Evolutionary conservation across 2,329 filamentous ascomycete genomes (phyloP), one percentile per base, ranked within the genome.

Genomic region (Colletotrichum orbiculare): DNA sequence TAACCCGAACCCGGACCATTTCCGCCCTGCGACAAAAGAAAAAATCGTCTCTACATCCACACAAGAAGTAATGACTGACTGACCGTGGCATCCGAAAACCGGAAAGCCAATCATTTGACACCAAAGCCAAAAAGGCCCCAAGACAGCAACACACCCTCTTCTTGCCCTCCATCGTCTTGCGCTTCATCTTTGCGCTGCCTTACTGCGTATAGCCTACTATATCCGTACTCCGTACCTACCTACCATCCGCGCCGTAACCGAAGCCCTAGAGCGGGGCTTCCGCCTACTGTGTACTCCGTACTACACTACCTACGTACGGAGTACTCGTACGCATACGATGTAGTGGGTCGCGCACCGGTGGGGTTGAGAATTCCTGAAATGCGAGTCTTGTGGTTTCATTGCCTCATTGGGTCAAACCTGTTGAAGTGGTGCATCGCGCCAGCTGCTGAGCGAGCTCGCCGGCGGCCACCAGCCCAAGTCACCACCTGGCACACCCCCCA

Each of bases 331-430:
- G 25, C 25, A 25, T 4, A 25, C 25, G 25, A 25, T 25, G 25
- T 25, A 25, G 62, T 64, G 61, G 61, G 35, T 33, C 57, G 39
- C 35, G 25, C 25, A 25, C 25, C 25, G 25, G 46, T 62, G 62
- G 58, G 15, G 43, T 42, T 52, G 41, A 39, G 25, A 25, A 46
- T 65, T 47, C 35, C 62, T 55, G 34, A 61, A 47, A 57, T 10
- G 63, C 63, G 42, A 57, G 58, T 34, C 8, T 47, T 53, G 63
- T 56, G 41, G 52, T 65, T 65, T 56, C 63, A 65, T 63, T 65
- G 58, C 63, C 58, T 39, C 35, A 53, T 62, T 53, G 33, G 58
- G 63, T 37, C 45, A 64, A 60, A 52, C 38, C 38, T 39, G 9
- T 43, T 33, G 25, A 62, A 41, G 41, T 46, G 46, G 50, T 48